These are phyloP conservation scores for Beta macrorhiza DNA, from an alignment of 179 eudicot genomes.

Conservation along the genomic window DNA sequence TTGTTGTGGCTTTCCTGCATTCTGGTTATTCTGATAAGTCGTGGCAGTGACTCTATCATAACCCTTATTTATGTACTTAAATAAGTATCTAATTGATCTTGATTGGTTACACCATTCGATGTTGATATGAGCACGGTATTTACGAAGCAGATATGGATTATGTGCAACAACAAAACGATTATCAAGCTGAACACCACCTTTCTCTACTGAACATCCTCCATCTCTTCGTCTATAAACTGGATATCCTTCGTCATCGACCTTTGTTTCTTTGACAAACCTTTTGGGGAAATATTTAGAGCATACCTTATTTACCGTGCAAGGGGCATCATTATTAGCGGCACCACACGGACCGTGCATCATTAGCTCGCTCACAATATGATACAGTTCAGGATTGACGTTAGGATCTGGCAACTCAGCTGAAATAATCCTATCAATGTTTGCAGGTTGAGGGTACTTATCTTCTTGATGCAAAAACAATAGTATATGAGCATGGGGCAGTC, in stretches of 20 bases:
- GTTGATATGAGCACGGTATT: conserved; percentile 27
- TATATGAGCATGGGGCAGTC: neutral
- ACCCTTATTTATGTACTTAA: conserved; percentile 27
- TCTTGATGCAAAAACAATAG: neutral
- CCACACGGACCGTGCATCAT: neutral
- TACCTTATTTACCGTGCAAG: no score
- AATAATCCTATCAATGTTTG: neutral
- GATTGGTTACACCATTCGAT: conserved; percentile 30
- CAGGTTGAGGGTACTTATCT: neutral
- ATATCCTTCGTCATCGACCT: conserved; percentile 23
- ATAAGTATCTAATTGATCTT: neutral
- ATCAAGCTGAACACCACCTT: neutral
- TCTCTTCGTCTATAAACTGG: conserved; percentile 16
- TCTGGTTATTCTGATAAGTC: no score
- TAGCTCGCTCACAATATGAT: neutral
- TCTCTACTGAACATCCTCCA: neutral
- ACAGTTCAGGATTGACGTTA: neutral
- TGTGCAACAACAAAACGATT: conserved; percentile 28
- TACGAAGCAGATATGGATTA: neutral
- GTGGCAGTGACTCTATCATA: neutral
- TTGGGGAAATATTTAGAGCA: no score
- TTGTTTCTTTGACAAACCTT: neutral
- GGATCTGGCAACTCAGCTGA: neutral
- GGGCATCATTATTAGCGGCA: no score
- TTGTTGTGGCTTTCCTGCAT: neutral